These are phyloP conservation scores for Cucumis variabilis DNA, from an alignment of 331 rosid species.

Conservation along the genomic window DNA sequence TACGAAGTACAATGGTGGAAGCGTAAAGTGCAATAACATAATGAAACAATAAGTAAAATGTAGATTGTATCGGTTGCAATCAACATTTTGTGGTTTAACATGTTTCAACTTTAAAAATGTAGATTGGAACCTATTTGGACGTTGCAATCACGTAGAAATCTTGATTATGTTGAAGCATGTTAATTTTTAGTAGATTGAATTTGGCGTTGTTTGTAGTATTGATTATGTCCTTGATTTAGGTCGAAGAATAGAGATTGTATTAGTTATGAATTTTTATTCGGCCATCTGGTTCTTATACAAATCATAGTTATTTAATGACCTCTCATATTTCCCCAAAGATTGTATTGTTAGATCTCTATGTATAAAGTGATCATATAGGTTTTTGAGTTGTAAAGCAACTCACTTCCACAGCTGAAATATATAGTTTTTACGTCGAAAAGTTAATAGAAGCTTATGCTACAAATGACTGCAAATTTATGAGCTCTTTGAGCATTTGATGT, in stretches of 20 bases:
- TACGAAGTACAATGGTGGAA: too few species aligned
- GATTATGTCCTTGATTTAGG: background rate
- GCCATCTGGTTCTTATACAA: background rate
- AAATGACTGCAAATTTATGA: background rate
- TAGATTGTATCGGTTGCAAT: too few species aligned
- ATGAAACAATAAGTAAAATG: too few species aligned
- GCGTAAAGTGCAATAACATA: too few species aligned
- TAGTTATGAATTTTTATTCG: background rate
- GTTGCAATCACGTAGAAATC: constrained; percentile 52
- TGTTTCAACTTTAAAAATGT: constrained; percentile 25
- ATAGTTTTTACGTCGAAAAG: background rate
- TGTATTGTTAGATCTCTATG: background rate
- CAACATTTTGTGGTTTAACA: too few species aligned
- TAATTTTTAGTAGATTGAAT: background rate
- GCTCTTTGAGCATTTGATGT: constrained; percentile 76
- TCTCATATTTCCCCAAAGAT: background rate
- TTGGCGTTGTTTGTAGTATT: background rate
- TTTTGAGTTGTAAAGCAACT: constrained; percentile 63
- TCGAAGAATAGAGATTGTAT: constrained; percentile 11
- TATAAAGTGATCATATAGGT: constrained; percentile 77
- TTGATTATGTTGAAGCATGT: background rate
- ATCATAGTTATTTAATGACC: background rate
- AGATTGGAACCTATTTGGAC: constrained; percentile 64
- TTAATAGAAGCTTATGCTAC: background rate
- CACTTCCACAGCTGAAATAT: constrained; percentile 73